Percentiles rank a stretch among this genome's conserved stretches.
Evolutionary conservation across 148 eudicot species (phyloP).

Genomic region (Chenopodium album): DNA sequence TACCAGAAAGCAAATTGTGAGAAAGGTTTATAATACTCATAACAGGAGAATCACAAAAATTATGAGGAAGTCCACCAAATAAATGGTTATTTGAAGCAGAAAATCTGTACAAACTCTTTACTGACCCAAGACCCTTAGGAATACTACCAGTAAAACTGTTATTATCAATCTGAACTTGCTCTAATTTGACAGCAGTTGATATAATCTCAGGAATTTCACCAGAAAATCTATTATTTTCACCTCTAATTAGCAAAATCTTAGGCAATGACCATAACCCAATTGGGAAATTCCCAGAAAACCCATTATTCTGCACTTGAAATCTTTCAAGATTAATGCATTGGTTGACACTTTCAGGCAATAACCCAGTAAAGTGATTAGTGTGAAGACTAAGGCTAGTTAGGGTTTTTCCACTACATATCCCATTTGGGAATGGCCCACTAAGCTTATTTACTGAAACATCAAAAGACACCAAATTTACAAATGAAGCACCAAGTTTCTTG

Average conservation of each 20-base stretch:
- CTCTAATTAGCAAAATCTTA: slow-evolving; percentile 73
- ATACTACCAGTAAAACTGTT: slow-evolving; percentile 66
- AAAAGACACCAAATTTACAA: slow-evolving; percentile 58
- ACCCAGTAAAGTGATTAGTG: slow-evolving; percentile 66
- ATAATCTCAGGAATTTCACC: slow-evolving; percentile 69
- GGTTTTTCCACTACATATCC: slow-evolving; percentile 46
- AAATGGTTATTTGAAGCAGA: slow-evolving; percentile 80
- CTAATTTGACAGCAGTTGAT: slow-evolving; percentile 59
- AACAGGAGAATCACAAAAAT: slow-evolving; percentile 84
- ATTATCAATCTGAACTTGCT: slow-evolving; percentile 96
- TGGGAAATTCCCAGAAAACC: slow-evolving; percentile 71
- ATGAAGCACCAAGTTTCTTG: slow-evolving; percentile 41
- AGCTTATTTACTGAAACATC: slow-evolving; percentile 83
- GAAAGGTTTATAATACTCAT: slow-evolving; percentile 88
- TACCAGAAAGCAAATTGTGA: slow-evolving; percentile 59
- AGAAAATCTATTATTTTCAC: slow-evolving; percentile 72
- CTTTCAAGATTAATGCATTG: slow-evolving; percentile 67
- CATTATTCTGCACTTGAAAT: slow-evolving; percentile 80
- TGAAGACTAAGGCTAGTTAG: slow-evolving; percentile 56
- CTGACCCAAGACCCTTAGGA: slow-evolving; percentile 70
- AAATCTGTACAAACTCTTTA: slow-evolving; percentile 71
- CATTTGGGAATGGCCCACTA: slow-evolving; percentile 63
- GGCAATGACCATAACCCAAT: slow-evolving; percentile 75
- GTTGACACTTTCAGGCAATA: slow-evolving; percentile 40
- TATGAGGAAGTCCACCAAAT: slow-evolving; percentile 67